These are phyloP conservation scores for Fraxinus angustifolia DNA, from an alignment of 305 asterid species.

Conservation along the genomic window DNA sequence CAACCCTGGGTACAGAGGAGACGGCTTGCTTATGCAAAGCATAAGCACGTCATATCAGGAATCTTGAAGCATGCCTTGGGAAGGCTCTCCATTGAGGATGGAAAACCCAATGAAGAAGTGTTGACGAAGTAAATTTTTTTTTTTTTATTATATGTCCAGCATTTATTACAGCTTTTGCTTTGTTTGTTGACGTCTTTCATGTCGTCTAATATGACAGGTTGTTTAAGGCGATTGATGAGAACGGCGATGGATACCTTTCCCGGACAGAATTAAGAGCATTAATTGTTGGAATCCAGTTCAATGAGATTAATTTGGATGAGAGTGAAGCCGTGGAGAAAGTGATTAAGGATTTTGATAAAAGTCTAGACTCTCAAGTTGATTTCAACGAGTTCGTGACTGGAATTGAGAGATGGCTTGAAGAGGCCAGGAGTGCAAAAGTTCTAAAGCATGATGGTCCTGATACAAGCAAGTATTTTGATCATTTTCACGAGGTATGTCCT, in stretches of 20 bases:
- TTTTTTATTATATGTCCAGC: neutral
- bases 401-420: constrained; percentile 66
- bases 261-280: constrained; percentile 64
- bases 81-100: constrained; percentile 61
- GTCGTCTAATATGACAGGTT: constrained; percentile 44
- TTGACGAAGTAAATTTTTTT: constrained; percentile 42
- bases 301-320: constrained; percentile 54
- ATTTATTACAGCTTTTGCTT: neutral
- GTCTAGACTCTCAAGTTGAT: constrained; percentile 44
- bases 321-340: constrained; percentile 60
- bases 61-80: constrained; percentile 69
- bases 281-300: constrained; percentile 64
- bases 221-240: constrained; percentile 55
- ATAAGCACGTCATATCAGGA: constrained; percentile 80
- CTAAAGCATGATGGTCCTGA: constrained; percentile 36
- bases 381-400: constrained; percentile 54
- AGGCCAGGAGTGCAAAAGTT: constrained; percentile 54
- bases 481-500: constrained; percentile 58
- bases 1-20: constrained; percentile 90
- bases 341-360: constrained; percentile 66
- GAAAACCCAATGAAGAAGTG: constrained; percentile 55
- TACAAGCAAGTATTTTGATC: constrained; percentile 52
- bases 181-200: neutral
- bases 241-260: constrained; percentile 54
- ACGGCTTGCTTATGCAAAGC: constrained; percentile 66